Conservation (phyloP, 2,329 filamentous ascomycete genomes). For the Pseudonectria buxi region DNA sequence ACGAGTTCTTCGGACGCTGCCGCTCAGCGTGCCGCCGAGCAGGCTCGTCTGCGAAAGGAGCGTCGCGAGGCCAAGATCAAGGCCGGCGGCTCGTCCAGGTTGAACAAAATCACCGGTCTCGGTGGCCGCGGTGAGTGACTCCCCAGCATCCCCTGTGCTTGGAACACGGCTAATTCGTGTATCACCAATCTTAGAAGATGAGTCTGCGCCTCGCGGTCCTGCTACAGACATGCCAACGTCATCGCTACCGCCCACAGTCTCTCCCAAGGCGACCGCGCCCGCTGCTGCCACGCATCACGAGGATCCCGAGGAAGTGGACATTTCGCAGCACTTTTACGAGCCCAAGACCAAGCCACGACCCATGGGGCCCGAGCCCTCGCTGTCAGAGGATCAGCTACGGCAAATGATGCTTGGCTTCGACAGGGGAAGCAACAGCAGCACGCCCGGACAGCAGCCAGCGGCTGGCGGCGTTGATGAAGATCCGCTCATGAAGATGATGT, state of each 20-base stretch:
- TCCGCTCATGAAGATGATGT: constrained; percentile 59
- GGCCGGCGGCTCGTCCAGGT: constrained; percentile 59
- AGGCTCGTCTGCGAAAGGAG: constrained; percentile 71
- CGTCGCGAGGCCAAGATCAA: constrained; percentile 73
- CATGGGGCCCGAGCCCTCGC: constrained; percentile 24
- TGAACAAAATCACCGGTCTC: constrained; percentile 70
- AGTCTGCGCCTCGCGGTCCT: constrained; percentile 8
- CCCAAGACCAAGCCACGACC: constrained; percentile 36
- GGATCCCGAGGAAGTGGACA: constrained; percentile 72
- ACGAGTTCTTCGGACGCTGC: constrained; percentile 37
- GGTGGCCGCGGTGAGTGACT: constrained; percentile 32
- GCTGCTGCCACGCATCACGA: constrained; percentile 36
- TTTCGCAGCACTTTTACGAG: constrained; percentile 65
- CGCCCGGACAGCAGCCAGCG: constrained; percentile 19
- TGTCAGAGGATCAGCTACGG: constrained; percentile 55
- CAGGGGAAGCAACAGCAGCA: constrained; percentile 14
- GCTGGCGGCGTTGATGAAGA: constrained; percentile 21
- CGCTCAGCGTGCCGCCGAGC: constrained; percentile 49
- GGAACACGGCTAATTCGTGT: background rate
- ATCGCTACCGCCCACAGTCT: constrained; percentile 24
- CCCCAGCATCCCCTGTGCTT: constrained; percentile 1
- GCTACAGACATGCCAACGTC: constrained; percentile 28
- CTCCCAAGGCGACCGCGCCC: constrained; percentile 21
- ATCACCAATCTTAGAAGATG: constrained; percentile 4
- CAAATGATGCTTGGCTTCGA: constrained; percentile 58